Percentiles rank a stretch among this genome's conserved stretches.
Evolutionary conservation across 163 green algal species (phyloP).

Genomic region (Chlamydomonas reinhardtii): DNA sequence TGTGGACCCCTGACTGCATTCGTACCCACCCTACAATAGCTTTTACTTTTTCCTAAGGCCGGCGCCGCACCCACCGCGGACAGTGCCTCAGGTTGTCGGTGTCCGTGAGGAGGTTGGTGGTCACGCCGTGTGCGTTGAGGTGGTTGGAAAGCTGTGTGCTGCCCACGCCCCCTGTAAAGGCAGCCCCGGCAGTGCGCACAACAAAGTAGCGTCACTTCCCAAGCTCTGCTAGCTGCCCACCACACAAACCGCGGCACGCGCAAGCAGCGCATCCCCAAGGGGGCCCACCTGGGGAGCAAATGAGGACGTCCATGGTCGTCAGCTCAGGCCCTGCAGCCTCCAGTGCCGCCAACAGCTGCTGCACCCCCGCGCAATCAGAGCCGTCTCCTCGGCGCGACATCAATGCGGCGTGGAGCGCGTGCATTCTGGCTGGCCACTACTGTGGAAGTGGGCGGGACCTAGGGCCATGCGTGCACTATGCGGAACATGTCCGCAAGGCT

Average conservation of each 20-base stretch:
- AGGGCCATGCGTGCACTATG: too few species aligned
- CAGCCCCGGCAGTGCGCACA: too few species aligned
- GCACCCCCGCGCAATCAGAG: neutral
- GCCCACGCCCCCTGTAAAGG: conserved; percentile 47
- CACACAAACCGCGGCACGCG: neutral
- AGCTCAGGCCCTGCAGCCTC: conserved; percentile 13
- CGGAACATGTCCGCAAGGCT: too few species aligned
- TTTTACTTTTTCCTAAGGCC: too few species aligned
- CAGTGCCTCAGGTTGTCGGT: conserved; percentile 49
- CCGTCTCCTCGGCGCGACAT: neutral
- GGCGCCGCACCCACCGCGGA: conserved; percentile 18
- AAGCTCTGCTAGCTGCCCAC: too few species aligned
- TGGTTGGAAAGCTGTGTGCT: conserved; percentile 54
- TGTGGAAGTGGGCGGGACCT: too few species aligned
- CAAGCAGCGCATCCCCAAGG: conserved; percentile 36
- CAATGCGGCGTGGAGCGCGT: conserved; percentile 6
- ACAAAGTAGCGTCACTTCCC: too few species aligned
- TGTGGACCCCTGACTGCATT: too few species aligned
- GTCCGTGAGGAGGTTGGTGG: conserved; percentile 55
- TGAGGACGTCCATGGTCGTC: conserved; percentile 27
- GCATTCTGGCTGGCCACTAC: neutral
- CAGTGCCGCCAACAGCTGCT: conserved; percentile 13
- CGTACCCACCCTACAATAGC: too few species aligned
- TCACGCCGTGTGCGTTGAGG: conserved; percentile 48
- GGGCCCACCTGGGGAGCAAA: too few species aligned